phyloP scores from a whole-genome alignment of 1,139 yeast genomes.

The Candida sp. region DNA sequence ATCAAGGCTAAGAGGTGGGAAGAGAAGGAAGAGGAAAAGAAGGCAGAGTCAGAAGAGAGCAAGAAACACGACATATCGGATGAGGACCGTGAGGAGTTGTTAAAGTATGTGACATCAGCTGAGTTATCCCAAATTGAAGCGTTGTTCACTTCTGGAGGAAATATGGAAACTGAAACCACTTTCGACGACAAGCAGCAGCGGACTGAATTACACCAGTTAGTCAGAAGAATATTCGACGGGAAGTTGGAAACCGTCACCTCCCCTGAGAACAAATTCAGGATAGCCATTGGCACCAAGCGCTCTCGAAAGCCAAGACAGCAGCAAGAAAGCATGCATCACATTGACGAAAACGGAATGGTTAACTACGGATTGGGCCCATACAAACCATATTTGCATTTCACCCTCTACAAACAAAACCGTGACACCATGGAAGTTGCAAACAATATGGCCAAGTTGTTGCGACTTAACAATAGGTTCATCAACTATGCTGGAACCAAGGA shows the following conservation, averaged over 20 bases:
- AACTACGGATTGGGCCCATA: constrained; percentile 70
- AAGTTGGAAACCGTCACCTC: constrained; percentile 83
- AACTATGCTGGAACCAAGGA: constrained; percentile 97
- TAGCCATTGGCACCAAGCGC: constrained; percentile 37
- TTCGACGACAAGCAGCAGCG: constrained; percentile 75
- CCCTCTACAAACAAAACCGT: constrained; percentile 90
- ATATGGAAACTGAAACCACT: constrained; percentile 58
- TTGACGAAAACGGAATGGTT: constrained; percentile 48
- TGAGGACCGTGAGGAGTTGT: constrained; percentile 50
- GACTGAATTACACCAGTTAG: constrained; percentile 75
- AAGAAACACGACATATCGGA: constrained; percentile 44
- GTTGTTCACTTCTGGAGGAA: constrained; percentile 60
- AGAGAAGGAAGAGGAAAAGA: constrained; percentile 22
- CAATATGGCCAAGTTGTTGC: constrained; percentile 70
- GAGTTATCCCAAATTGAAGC: constrained; percentile 59
- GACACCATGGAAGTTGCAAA: constrained; percentile 97
- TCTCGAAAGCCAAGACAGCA: constrained; percentile 33
- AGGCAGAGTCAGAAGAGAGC: not conserved
- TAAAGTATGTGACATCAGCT: constrained; percentile 59
- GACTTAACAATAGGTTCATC: constrained; percentile 70
- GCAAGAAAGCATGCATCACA: constrained; percentile 53
- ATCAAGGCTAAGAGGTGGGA: constrained; percentile 27
- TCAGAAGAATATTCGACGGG: constrained; percentile 76
- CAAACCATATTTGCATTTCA: constrained; percentile 74
- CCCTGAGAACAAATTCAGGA: constrained; percentile 63